Base-by-base conservation (phyloP, 2,329 filamentous ascomycete species). In the Colletotrichum karsti region DNA sequence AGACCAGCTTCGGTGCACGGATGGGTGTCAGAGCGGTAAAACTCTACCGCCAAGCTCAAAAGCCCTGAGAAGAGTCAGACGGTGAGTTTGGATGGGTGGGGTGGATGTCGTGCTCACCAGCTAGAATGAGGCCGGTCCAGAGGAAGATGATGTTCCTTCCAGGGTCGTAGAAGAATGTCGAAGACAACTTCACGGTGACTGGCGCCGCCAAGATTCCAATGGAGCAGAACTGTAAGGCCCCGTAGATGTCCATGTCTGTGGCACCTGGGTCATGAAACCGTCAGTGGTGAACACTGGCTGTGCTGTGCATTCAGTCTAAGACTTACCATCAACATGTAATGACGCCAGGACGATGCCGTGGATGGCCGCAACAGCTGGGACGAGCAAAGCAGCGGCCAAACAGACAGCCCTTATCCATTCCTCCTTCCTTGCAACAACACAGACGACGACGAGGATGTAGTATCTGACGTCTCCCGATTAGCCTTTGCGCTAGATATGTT, bases 161-260 rank as follows among this genome's bases (percentile, higher is more conserved):
- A 0, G 87, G 87, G 22, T 87, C 84, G 58, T 88, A 82, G 74
- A 91, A 92, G 73, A 92, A 92, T 0, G 90, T 92, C 15, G 78
- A 78, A 2, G 90, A 92, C 46, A 90, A 76, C 69, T 85, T 83
- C 22, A 90, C 88, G 0, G 89, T 91, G 0, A 89, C 82, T 0
- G 90, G 90, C 4, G 88, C 90, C 1, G 88, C 87, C 4, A 92
- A 72, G 15, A 92, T 89, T 12, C 88, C 90, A 39, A 92, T 89
- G 0, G 90, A 84, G 66, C 90, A 92, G 0, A 92, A 75, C 70
- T 92, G 90, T 69, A 92, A 91, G 8, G 89, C 89, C 1, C 90
- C 90, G 63, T 87, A 92, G 4, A 92, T 81, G 71, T 92, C 90
- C 85, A 92, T 87, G 72, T 92, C 90, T 13, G 91, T 84, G 13